phyloP scores from a whole-genome alignment of 1,139 yeast genomes.

The Hansenula anomala region DNA sequence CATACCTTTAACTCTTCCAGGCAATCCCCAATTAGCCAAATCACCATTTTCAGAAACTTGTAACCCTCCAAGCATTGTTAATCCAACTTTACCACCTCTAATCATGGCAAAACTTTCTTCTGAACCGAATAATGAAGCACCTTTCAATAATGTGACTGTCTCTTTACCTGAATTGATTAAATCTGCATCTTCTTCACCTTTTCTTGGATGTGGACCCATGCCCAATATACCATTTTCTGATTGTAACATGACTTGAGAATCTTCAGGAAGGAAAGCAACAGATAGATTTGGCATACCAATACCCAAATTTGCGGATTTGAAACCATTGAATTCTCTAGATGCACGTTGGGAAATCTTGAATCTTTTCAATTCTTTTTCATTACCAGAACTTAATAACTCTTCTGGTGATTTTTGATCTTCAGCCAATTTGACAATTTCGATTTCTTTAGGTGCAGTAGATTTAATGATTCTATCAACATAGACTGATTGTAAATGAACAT shows the following conservation, averaged over 20 bases:
- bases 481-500: constrained; percentile 43
- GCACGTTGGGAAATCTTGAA: constrained; percentile 39
- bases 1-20: constrained; percentile 48
- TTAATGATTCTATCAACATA: constrained; percentile 38
- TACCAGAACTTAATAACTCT: constrained; percentile 8
- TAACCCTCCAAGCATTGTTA: constrained; percentile 45
- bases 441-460: constrained; percentile 37
- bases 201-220: constrained; percentile 42
- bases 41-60: constrained; percentile 45
- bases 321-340: constrained; percentile 40
- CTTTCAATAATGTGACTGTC: constrained; percentile 40
- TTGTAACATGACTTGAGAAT: constrained; percentile 37
- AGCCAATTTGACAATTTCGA: constrained; percentile 31
- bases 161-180: constrained; percentile 49
- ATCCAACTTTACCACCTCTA: constrained; percentile 40
- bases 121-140: constrained; percentile 45
- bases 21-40: constrained; percentile 49
- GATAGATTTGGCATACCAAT: constrained; percentile 48
- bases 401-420: constrained; percentile 11
- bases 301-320: constrained; percentile 41
- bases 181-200: constrained; percentile 43
- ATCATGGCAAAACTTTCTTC: constrained; percentile 49
- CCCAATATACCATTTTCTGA: constrained; percentile 48
- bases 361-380: constrained; percentile 22
- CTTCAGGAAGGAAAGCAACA: constrained; percentile 36